A percentile compares a stretch with the other conserved stretches of the same genome.
phyloP scores from a whole-genome alignment of 164 flowering plant species.

The Cinnamomum micranthum region DNA sequence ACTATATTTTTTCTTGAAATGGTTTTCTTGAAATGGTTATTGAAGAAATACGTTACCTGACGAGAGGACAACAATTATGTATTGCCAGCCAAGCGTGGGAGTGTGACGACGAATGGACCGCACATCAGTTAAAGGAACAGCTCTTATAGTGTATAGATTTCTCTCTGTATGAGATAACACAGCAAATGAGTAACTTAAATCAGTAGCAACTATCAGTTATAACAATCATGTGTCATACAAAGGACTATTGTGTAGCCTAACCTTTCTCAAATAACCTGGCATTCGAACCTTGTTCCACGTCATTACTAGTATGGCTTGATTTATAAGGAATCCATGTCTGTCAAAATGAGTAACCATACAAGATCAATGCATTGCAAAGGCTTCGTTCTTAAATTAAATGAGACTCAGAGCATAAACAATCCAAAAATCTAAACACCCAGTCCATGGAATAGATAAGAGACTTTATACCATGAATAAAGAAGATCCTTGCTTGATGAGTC shows the following conservation, averaged over 20 bases:
- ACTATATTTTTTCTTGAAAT: neutral
- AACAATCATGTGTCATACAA: neutral
- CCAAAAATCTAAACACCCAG: neutral
- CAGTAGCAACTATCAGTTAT: neutral
- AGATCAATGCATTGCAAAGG: neutral
- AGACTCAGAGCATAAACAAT: neutral
- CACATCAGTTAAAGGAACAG: constrained; percentile 75
- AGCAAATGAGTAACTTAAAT: neutral
- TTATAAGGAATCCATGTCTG: constrained; percentile 97
- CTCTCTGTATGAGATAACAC: constrained; percentile 51
- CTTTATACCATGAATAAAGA: constrained; percentile 65
- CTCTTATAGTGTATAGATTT: constrained; percentile 82
- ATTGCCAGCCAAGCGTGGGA: constrained; percentile 96
- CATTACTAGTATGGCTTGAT: constrained; percentile 14
- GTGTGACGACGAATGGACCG: constrained; percentile 87
- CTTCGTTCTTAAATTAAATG: neutral
- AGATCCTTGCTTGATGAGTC: constrained; percentile 73
- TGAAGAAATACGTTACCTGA: constrained; percentile 46
- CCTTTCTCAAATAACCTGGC: constrained; percentile 82
- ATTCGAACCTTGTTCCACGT: constrained; percentile 45
- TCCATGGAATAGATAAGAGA: neutral
- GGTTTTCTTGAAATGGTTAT: neutral
- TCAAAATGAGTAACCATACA: constrained; percentile 6
- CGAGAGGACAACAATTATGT: constrained; percentile 77
- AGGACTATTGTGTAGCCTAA: constrained; percentile 14